Evolutionary conservation across 2,329 filamentous ascomycete genomes (phyloP).

Genomic region (Aaosphaeria arxii): DNA sequence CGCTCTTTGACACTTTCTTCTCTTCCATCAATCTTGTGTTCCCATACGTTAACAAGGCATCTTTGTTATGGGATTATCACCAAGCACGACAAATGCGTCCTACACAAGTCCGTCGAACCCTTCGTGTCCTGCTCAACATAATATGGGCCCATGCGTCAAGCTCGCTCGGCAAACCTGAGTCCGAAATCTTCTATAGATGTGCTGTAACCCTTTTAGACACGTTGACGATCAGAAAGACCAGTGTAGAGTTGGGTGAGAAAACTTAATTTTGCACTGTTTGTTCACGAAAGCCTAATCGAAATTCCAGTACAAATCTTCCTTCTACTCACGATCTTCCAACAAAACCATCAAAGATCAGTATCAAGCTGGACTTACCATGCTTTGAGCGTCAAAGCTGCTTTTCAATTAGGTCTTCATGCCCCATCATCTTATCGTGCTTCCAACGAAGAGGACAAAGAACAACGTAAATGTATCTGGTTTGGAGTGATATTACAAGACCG

Average conservation of each 20-base stretch:
- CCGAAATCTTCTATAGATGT: constrained; percentile 26
- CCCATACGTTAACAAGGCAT: not conserved
- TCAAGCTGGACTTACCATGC: constrained; percentile 32
- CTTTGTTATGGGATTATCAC: not conserved
- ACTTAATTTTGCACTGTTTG: not conserved
- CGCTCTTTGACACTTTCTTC: not conserved
- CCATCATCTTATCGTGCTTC: constrained; percentile 2
- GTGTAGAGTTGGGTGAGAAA: constrained; percentile 5
- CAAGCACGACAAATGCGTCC: not conserved
- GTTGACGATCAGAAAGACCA: constrained; percentile 15
- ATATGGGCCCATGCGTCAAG: constrained; percentile 20
- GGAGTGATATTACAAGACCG: not conserved
- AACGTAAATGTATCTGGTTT: not conserved
- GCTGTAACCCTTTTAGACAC: constrained; percentile 21
- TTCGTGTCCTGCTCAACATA: not conserved
- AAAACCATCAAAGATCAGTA: constrained; percentile 35
- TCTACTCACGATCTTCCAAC: constrained; percentile 31
- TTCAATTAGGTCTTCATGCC: constrained; percentile 36
- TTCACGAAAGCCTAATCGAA: not conserved
- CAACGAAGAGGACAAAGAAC: not conserved
- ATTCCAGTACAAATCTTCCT: constrained; percentile 27
- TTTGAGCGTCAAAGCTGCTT: constrained; percentile 29
- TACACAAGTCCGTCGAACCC: not conserved
- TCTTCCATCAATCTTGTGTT: not conserved
- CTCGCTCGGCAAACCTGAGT: constrained; percentile 9